Evolutionary conservation across 2,329 filamentous ascomycete genomes (phyloP), one percentile per base, ranked within the genome.

Genomic region (Daldinia sp.): DNA sequence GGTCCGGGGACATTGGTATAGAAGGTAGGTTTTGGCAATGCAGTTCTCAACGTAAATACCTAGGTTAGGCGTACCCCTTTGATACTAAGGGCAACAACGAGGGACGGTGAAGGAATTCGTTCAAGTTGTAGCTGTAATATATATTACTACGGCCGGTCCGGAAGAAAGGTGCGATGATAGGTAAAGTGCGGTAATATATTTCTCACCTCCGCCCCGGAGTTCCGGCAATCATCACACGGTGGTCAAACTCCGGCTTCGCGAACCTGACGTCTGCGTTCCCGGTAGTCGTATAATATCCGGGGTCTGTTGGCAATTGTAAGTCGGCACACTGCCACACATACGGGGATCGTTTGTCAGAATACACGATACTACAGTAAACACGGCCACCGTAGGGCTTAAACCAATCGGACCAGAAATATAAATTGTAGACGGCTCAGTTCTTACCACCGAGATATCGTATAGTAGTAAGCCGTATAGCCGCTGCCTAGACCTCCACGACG

Each of bases 401-500:
- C n/a, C n/a, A n/a, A n/a, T n/a, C n/a, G 37, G 11, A 19, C 15
- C 10, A 19, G 15, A n/a, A 7, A 53, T 19, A 15, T 10, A 15
- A 21, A 34, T 34, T 25, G 39, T 23, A 45, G 37, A 41, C 53
- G 19, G 29, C 32, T 27, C 17, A 19, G 41, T 15, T 2, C 7
- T 29, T 7, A 45, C 23, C 15, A 21, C 4, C 34, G 30, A 54
- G 29, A 54, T 11, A 10, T 15, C 6, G 37, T 45, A 32, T 59
- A 60, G 52, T 53, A 60, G 57, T 53, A 60, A 64, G 61, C 47
- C 45, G 50, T 55, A 34, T 52, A 56, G 25, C 43, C 48, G 53
- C 49, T 29, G 17, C 30, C 48, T 35, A 35, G 39, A 15, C 39
- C 21, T 27, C 5, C 8, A n/a, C 11, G 8, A 4, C 29, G 34